These are phyloP conservation scores for Hirsutella rhossiliensis DNA, from an alignment of 2,329 filamentous ascomycete species.

Conservation along the genomic window DNA sequence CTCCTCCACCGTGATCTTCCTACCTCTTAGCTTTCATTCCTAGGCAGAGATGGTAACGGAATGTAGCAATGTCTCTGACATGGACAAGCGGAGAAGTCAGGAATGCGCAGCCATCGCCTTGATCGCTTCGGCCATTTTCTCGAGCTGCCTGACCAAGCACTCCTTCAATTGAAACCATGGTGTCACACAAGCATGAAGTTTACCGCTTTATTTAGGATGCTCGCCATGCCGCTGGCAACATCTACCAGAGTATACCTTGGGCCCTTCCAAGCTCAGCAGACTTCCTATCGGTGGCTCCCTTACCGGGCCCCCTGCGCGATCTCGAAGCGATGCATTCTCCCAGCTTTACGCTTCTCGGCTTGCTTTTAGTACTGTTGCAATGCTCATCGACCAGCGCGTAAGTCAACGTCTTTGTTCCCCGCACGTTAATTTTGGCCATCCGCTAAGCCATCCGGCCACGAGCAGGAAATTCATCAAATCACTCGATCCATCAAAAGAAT, in stretches of 20 bases:
- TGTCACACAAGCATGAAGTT: too few relatives aligned
- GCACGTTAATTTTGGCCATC: not conserved
- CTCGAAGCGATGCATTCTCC: not conserved
- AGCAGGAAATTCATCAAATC: not conserved
- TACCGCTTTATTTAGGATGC: too few relatives aligned
- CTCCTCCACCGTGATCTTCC: not conserved
- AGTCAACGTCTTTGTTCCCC: not conserved
- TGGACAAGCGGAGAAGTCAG: not conserved
- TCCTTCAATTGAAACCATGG: too few relatives aligned
- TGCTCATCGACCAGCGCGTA: not conserved
- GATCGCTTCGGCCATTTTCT: too few relatives aligned
- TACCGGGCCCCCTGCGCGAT: not conserved
- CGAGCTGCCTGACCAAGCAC: too few relatives aligned
- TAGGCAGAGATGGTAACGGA: not conserved
- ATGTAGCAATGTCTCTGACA: not conserved
- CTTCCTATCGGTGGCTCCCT: too few relatives aligned
- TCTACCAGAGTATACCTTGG: too few relatives aligned
- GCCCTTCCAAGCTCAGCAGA: too few relatives aligned
- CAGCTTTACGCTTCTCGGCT: not conserved
- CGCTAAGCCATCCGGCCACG: not conserved
- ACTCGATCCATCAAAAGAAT: constrained; percentile 1
- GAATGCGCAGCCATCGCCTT: too few relatives aligned
- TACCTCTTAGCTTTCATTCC: not conserved
- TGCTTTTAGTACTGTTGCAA: not conserved
- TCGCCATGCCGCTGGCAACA: too few relatives aligned